Base-by-base conservation (phyloP, 257 asterid genomes). In the Rauvolfia tetraphylla region DNA sequence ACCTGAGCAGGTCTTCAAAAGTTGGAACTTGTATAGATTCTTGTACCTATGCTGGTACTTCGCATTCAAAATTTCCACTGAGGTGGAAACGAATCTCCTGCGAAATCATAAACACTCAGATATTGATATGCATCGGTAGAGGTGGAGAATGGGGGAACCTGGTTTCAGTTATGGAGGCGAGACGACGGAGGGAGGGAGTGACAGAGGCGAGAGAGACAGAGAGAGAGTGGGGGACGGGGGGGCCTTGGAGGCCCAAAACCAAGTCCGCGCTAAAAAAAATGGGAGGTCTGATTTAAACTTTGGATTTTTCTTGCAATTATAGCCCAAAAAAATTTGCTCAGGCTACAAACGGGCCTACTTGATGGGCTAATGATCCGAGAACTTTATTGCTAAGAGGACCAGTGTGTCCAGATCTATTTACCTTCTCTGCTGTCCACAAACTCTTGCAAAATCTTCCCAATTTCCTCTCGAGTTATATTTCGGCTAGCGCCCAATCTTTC, bases 161-260 rank as follows among this genome's bases (percentile, higher is more conserved):
- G 74, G 53, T 34, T 29, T 58, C 59, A 53, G 65, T 44, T 23
- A 67, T 66, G 82, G 78, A 29, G 74, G 51, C 44, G 75, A 29
- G 62, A 4, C 59, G 62, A 56, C 70, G 69, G 59, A 53, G 63
- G 31, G 29, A 36, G 25, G 14, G 63, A 51, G 17, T 27, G 0
- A 11, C n/a, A 1, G 68, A 4, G 42, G 0, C 9, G 65, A 4
- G 9, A 9, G 34, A 23, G 33, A 36, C 11, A 1, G 63, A 22
- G 73, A 61, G n/a, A n/a, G n/a, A n/a, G n/a, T n/a, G n/a, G n/a
- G n/a, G n/a, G n/a, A n/a, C n/a, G n/a, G n/a, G n/a, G n/a, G n/a
- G n/a, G n/a, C n/a, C 68, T 65, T 57, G 44, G 75, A 54, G 80
- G 80, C 76, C 80, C 69, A 69, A 68, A 76, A 54, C 57, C 68